Evolutionary conservation across 2,329 filamentous ascomycete genomes (phyloP).

Genomic region (Colletotrichum incanum): DNA sequence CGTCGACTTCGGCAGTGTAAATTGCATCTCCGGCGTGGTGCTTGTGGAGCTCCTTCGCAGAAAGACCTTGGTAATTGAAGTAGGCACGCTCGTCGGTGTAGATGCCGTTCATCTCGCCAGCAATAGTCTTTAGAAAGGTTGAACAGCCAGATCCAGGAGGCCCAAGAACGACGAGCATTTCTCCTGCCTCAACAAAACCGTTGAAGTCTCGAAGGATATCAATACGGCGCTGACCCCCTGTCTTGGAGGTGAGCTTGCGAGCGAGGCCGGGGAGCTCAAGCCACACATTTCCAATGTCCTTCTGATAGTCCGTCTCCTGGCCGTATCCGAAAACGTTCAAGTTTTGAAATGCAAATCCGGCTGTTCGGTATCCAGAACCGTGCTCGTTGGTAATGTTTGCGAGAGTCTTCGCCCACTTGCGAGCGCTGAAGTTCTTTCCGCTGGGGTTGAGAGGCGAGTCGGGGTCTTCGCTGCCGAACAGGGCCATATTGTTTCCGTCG

Average conservation of each 20-base stretch:
- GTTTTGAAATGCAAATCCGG: constrained; percentile 57
- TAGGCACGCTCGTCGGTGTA: constrained; percentile 47
- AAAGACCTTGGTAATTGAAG: constrained; percentile 43
- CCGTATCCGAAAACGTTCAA: constrained; percentile 61
- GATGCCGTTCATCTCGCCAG: constrained; percentile 76
- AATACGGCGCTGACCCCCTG: constrained; percentile 52
- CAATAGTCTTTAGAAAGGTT: constrained; percentile 77
- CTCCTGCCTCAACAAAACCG: constrained; percentile 67
- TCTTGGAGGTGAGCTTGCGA: constrained; percentile 51
- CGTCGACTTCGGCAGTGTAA: constrained; percentile 77
- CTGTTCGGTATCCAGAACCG: constrained; percentile 49
- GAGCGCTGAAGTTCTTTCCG: constrained; percentile 65
- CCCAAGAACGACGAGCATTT: constrained; percentile 72
- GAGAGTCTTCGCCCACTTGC: constrained; percentile 54
- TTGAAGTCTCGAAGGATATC: constrained; percentile 68
- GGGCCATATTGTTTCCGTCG: constrained; percentile 46
- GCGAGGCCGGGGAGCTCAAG: constrained; percentile 49
- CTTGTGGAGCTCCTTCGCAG: constrained; percentile 37
- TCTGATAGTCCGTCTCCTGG: constrained; percentile 60
- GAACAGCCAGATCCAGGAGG: constrained; percentile 72
- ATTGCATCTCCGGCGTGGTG: constrained; percentile 72
- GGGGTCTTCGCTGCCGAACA: constrained; percentile 52
- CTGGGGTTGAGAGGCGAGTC: constrained; percentile 65
- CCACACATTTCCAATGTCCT: constrained; percentile 57
- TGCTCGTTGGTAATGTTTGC: constrained; percentile 47